Evolutionary conservation across 2,329 filamentous ascomycete species (phyloP), one percentile per base, ranked within the genome.

Genomic region (Ceratocystis lukuohia): DNA sequence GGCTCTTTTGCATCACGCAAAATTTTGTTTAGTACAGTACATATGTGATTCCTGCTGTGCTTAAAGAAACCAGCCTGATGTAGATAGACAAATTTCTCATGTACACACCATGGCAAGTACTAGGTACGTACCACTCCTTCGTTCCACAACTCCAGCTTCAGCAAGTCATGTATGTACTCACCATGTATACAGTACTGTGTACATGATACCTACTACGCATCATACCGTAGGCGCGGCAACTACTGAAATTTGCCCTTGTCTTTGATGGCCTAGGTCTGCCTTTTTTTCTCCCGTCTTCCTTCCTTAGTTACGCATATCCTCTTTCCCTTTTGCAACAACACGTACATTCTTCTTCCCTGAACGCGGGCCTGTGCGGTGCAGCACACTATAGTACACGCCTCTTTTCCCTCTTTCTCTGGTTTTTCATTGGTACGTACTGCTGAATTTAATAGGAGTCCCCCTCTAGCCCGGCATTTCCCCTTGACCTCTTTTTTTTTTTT

Each of bases 281-380:
- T 50, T 48, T n/a, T 61, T 10, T 61, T 61, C 5, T 61, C 61
- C 62, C 10, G 12, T 48, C 59, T 64, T 37, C 57, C 45, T 66
- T 66, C 56, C 57, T 50, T 15, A 53, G 48, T 22, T 53, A 5
- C 33, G 37, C 37, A 41, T 41, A 41, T 12, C 33, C 64, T 62
- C 22, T 56, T 53, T 30, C 56, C 37, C 41, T 59, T 61, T 15
- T 20, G 22, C 25, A 48, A n/a, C 4, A 33, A 45, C 37, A 62
- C 8, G 45, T 10, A 62, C 20, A 46, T 17, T 62, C 61, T 17
- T 41, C 37, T 30, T 45, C 17, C 28, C 33, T 59, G 53, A 17
- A 25, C 17, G 45, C 7, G 10, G 48, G 48, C 48, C 48, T 53
- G 48, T 53, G 48, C 48, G 48, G 48, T 53, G 2, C 12, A 15